Conservation (phyloP, 495 filamentous ascomycete species). For the Penicillium malachiteum region DNA sequence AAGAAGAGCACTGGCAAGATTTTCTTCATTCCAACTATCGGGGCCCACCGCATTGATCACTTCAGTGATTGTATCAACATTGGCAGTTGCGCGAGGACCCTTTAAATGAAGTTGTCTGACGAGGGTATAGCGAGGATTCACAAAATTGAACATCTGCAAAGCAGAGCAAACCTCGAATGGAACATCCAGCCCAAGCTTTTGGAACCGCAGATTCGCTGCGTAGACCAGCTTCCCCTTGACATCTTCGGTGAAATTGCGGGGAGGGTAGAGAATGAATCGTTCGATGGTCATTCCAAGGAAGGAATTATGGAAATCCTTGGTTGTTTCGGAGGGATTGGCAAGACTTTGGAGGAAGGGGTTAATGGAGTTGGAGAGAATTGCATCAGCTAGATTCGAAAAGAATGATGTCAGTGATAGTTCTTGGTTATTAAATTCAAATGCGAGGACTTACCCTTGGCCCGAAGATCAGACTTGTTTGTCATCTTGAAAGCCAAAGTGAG, state of each 20-base stretch:
- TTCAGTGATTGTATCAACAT: constrained; percentile 54
- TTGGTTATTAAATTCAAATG: neutral
- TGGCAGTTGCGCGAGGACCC: constrained; percentile 62
- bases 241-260: constrained; percentile 74
- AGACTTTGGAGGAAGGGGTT: constrained; percentile 72
- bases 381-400: constrained; percentile 63
- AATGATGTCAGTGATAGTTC: constrained; percentile 23
- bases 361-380: constrained; percentile 72
- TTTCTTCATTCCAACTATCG: constrained; percentile 72
- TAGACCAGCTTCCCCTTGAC: constrained; percentile 65
- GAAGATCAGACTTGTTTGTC: constrained; percentile 72
- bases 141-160: constrained; percentile 68
- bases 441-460: constrained; percentile 72
- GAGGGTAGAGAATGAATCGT: constrained; percentile 76
- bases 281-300: constrained; percentile 78
- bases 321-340: constrained; percentile 53
- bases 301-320: constrained; percentile 61
- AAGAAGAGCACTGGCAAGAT: constrained; percentile 77
- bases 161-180: constrained; percentile 73
- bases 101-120: constrained; percentile 73
- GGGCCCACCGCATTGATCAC: constrained; percentile 64
- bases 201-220: constrained; percentile 67
- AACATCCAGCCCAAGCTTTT: constrained; percentile 55
- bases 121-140: constrained; percentile 65
- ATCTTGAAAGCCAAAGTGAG: constrained; percentile 86